These are phyloP conservation scores for Phytophthora melonis DNA, from an alignment of 352 stramenopile genomes.

Conservation along the genomic window DNA sequence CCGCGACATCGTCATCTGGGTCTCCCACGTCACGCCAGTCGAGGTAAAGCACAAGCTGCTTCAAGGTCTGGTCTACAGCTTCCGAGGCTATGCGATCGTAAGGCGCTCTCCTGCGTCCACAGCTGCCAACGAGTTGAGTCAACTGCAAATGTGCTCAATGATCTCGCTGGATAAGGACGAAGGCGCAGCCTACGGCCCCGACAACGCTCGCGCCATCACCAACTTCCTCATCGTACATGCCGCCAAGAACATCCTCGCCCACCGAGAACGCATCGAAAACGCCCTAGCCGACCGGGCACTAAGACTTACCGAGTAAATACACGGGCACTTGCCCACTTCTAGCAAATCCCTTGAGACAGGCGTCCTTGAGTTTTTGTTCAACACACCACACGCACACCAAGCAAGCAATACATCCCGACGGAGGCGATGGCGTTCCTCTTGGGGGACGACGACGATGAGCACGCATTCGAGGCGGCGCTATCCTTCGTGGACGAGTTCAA, in stretches of 20 bases:
- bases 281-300: conserved; percentile 33
- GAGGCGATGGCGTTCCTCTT: conserved; percentile 26
- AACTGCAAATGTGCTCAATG: conserved; percentile 59
- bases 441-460: conserved; percentile 19
- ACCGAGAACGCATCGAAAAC: conserved; percentile 57
- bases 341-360: conserved; percentile 23
- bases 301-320: not conserved
- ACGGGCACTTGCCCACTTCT: no score
- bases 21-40: conserved; percentile 48
- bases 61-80: conserved; percentile 40
- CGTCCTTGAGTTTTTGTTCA: conserved; percentile 11
- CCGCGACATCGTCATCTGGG: conserved; percentile 69
- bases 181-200: conserved; percentile 29
- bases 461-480: conserved; percentile 30
- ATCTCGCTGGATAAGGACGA: conserved; percentile 52
- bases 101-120: conserved; percentile 41
- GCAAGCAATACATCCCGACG: no score
- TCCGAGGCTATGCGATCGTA: conserved; percentile 66
- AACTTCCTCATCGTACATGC: conserved; percentile 51
- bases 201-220: conserved; percentile 43
- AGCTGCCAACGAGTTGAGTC: conserved; percentile 33
- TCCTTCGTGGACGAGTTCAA: conserved; percentile 37
- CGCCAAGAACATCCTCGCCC: conserved; percentile 42
- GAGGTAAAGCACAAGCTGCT: conserved; percentile 60
- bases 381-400: no score